Conservation (phyloP, 1,284 basidiomycete genomes). For the Cerioporus squamosus region DNA sequence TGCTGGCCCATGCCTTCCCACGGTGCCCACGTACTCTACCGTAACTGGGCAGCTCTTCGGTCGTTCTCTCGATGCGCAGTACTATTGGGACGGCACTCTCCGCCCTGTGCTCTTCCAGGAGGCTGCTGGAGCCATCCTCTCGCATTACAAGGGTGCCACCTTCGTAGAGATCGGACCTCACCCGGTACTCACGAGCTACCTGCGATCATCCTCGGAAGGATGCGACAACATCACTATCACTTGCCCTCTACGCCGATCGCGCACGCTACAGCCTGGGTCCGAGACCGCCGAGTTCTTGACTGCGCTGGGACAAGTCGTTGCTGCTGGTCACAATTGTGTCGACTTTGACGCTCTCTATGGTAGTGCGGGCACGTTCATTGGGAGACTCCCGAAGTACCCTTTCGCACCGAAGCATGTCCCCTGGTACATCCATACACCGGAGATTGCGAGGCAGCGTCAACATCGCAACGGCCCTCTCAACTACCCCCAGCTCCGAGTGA, state of each 20-base stretch:
- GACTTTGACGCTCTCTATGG: slow-evolving; percentile 22
- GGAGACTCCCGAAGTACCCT: slow-evolving; percentile 19
- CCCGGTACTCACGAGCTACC: slow-evolving; percentile 40
- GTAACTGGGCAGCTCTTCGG: slow-evolving; percentile 26
- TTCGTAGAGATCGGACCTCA: slow-evolving; percentile 42
- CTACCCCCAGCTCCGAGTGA: slow-evolving; percentile 37
- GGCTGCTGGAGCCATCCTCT: slow-evolving; percentile 25
- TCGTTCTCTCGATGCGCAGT: slow-evolving; percentile 30
- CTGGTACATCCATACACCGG: slow-evolving; percentile 7
- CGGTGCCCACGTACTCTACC: slow-evolving; percentile 31
- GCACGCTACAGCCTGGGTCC: background rate
- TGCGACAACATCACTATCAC: slow-evolving; percentile 25
- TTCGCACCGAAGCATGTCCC: slow-evolving; percentile 22
- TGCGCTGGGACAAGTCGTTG: slow-evolving; percentile 16
- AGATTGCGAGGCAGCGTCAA: slow-evolving; percentile 19
- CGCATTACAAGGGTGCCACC: slow-evolving; percentile 21
- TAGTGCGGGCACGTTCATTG: background rate
- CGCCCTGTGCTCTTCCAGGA: slow-evolving; percentile 37
- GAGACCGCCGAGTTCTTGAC: slow-evolving; percentile 15
- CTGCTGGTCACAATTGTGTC: slow-evolving; percentile 15
- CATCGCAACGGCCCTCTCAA: slow-evolving; percentile 40
- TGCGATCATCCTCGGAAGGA: slow-evolving; percentile 24
- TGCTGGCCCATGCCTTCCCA: slow-evolving; percentile 20
- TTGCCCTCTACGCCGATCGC: slow-evolving; percentile 36
- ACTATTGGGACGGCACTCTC: slow-evolving; percentile 41